Evolutionary conservation across 2,329 filamentous ascomycete species (phyloP).

Genomic region (Cordyceps fumosorosea): DNA sequence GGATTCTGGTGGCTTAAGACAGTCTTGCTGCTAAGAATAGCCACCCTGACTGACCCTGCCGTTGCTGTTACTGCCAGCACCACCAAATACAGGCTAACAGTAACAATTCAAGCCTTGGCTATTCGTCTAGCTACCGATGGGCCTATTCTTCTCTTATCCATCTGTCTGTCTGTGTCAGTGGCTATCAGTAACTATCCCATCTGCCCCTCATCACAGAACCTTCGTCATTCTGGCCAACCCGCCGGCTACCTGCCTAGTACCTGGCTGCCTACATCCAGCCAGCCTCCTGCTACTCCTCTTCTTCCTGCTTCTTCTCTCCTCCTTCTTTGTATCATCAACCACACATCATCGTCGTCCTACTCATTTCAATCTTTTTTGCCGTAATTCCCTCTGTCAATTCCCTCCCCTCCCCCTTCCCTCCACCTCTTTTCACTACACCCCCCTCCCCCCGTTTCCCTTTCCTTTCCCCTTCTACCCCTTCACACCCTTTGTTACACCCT

Average conservation of each 20-base stretch:
- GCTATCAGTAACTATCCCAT: not conserved
- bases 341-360: not conserved
- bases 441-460: not conserved
- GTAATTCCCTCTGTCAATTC: constrained; percentile 11
- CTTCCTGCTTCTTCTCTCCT: not conserved
- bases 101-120: not conserved
- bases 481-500: constrained; percentile 4
- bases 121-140: not conserved
- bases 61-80: not conserved
- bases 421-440: not conserved
- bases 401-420: not conserved
- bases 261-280: no score
- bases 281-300: not conserved
- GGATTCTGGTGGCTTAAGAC: not conserved
- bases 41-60: not conserved
- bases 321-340: not conserved
- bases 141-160: no score
- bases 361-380: constrained; percentile 4
- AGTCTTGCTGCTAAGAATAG: not conserved
- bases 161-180: not conserved
- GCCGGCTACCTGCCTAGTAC: no score
- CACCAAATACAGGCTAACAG: not conserved
- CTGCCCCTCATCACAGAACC: not conserved
- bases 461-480: not conserved
- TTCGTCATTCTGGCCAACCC: not conserved